These are phyloP conservation scores for Musa acuminata DNA, from an alignment of 176 grass and related monocot genomes.

Conservation along the genomic window DNA sequence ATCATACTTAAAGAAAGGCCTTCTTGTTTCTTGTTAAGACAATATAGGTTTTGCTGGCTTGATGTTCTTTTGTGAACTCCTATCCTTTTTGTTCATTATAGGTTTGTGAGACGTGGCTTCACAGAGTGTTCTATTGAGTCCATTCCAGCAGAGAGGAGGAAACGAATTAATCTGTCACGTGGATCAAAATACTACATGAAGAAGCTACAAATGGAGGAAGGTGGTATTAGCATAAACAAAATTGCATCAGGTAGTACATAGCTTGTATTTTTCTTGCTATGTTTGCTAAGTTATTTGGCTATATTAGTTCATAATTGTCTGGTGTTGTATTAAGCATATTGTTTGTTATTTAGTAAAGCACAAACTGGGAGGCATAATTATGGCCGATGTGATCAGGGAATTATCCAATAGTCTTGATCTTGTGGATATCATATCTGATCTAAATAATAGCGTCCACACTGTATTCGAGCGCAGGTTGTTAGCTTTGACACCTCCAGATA, in stretches of 20 bases:
- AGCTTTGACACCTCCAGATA: too few relatives aligned
- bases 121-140: slow-evolving; percentile 57
- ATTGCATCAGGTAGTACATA: slow-evolving; percentile 21
- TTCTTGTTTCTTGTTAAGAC: not conserved
- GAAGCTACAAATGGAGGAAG: slow-evolving; percentile 46
- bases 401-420: too few relatives aligned
- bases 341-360: too few relatives aligned
- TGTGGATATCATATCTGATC: too few relatives aligned
- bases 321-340: too few relatives aligned
- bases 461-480: too few relatives aligned
- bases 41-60: not conserved
- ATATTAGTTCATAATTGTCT: too few relatives aligned
- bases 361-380: too few relatives aligned
- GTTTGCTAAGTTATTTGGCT: too few relatives aligned
- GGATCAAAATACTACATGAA: slow-evolving; percentile 91
- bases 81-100: slow-evolving; percentile 24
- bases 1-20: too few relatives aligned
- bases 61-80: not conserved
- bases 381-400: too few relatives aligned
- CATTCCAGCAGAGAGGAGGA: slow-evolving; percentile 61
- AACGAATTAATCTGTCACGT: slow-evolving; percentile 58
- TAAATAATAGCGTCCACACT: too few relatives aligned
- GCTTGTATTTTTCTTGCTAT: not conserved
- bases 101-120: slow-evolving; percentile 87
- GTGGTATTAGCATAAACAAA: slow-evolving; percentile 28